Conservation (phyloP, 495 filamentous ascomycete genomes). For the Zalerion maritima region DNA sequence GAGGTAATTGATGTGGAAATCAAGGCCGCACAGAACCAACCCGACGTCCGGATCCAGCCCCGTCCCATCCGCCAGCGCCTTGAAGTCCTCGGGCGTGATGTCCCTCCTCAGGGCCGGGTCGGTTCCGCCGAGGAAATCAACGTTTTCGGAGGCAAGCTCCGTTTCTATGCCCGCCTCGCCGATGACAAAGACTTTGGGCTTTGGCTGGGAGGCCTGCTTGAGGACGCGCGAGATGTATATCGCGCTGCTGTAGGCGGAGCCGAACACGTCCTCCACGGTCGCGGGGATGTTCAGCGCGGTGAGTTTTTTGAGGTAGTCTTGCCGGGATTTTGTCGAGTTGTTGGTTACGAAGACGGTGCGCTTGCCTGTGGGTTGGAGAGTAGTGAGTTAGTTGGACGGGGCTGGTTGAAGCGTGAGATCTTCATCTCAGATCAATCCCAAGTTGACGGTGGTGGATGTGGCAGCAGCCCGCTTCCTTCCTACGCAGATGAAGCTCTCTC, state of each 20-base stretch:
- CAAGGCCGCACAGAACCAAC: slow-evolving; percentile 75
- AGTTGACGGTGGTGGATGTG: slow-evolving; percentile 2
- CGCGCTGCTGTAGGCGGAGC: slow-evolving; percentile 83
- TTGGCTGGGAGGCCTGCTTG: slow-evolving; percentile 51
- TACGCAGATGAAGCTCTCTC: no score
- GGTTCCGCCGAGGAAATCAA: slow-evolving; percentile 77
- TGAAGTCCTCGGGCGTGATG: slow-evolving; percentile 67
- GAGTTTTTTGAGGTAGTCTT: slow-evolving; percentile 85
- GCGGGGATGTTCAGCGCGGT: slow-evolving; percentile 67
- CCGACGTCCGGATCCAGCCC: slow-evolving; percentile 76
- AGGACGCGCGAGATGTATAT: slow-evolving; percentile 94
- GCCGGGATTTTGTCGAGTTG: slow-evolving; percentile 92
- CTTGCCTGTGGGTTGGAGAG: slow-evolving; percentile 48
- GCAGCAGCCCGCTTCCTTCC: no score
- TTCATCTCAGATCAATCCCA: no score
- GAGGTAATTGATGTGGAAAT: slow-evolving; percentile 88
- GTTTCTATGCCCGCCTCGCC: slow-evolving; percentile 86
- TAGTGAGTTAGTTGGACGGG: no score
- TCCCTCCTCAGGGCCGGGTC: slow-evolving; percentile 64
- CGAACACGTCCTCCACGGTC: slow-evolving; percentile 79
- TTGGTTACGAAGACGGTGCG: slow-evolving; percentile 94
- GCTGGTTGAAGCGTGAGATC: no score
- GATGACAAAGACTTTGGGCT: slow-evolving; percentile 86
- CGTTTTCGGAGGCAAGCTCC: slow-evolving; percentile 61
- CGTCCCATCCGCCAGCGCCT: slow-evolving; percentile 56